Evolutionary conservation across 1,139 yeast species (phyloP).

Genomic region (Geotrichum carabidarum): DNA sequence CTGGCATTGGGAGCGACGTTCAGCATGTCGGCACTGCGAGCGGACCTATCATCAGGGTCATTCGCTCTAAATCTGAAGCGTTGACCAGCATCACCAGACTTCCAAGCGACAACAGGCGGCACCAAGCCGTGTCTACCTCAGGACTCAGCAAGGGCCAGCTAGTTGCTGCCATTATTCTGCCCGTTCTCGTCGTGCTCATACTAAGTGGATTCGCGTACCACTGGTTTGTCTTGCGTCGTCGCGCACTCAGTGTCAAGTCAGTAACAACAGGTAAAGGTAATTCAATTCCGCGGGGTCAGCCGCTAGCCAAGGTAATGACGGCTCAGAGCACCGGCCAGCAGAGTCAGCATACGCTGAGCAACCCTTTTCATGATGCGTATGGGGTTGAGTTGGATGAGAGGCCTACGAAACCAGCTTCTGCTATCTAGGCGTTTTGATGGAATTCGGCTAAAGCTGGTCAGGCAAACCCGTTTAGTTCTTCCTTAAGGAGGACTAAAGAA

Average conservation of each 20-base stretch:
- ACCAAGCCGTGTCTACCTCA: conserved; percentile 25
- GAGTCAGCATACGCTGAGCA: conserved; percentile 16
- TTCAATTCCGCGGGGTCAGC: conserved; percentile 15
- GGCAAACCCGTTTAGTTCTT: no score
- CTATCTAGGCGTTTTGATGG: conserved; percentile 10
- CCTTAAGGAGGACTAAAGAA: no score
- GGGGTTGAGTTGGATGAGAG: conserved; percentile 16
- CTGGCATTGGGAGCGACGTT: conserved; percentile 35
- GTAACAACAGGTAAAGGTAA: conserved; percentile 13
- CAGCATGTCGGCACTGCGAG: conserved; percentile 37
- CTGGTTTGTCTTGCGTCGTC: conserved; percentile 19
- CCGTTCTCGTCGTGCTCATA: conserved; percentile 36
- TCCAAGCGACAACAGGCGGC: conserved; percentile 38
- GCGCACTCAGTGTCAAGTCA: conserved; percentile 6
- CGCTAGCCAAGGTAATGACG: background rate
- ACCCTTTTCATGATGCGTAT: conserved; percentile 20
- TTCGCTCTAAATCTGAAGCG: conserved; percentile 33
- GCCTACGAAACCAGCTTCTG: conserved; percentile 11
- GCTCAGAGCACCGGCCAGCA: conserved; percentile 4
- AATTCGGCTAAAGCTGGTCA: no score
- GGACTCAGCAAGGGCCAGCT: conserved; percentile 29
- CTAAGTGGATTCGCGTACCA: conserved; percentile 18
- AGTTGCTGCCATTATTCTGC: conserved; percentile 45
- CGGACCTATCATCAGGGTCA: conserved; percentile 41
- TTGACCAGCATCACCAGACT: conserved; percentile 34